phyloP scores from a whole-genome alignment of 2,329 filamentous ascomycete genomes.

The Grosmannia clavigera region DNA sequence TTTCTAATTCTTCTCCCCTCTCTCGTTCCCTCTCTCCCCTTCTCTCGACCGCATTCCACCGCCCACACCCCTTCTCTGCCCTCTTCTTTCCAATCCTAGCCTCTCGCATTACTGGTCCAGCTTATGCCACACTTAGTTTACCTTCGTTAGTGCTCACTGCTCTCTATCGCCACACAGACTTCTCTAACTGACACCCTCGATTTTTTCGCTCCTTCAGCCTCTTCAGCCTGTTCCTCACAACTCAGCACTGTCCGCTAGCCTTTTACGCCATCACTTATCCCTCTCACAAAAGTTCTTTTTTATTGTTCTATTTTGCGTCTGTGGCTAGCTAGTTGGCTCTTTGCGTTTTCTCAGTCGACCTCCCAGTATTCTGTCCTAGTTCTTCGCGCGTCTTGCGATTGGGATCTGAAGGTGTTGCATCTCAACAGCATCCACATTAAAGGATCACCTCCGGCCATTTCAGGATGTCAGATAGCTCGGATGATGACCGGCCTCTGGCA shows the following conservation, averaged over 20 bases:
- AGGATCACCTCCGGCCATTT: background rate
- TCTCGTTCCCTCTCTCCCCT: background rate
- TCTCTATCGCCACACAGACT: background rate
- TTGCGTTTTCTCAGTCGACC: background rate
- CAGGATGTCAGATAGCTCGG: constrained; percentile 48
- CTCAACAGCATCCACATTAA: background rate
- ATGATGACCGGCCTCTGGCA: constrained; percentile 72
- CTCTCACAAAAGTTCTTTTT: background rate
- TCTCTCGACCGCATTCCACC: background rate
- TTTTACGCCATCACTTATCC: background rate
- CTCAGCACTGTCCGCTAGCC: background rate
- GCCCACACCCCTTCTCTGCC: background rate
- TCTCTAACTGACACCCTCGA: background rate
- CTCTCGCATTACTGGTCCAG: background rate
- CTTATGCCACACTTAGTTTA: background rate
- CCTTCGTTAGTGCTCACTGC: background rate
- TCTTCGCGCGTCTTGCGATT: background rate
- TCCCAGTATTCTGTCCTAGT: background rate
- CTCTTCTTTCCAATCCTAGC: background rate
- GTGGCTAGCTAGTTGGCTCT: background rate
- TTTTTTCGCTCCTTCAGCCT: background rate
- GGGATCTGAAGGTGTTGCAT: background rate
- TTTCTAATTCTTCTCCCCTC: background rate
- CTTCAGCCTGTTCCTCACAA: no score
- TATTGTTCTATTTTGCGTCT: background rate